Base-by-base conservation (phyloP, 1,284 basidiomycete genomes). In the Ganoderma lingzhi region DNA sequence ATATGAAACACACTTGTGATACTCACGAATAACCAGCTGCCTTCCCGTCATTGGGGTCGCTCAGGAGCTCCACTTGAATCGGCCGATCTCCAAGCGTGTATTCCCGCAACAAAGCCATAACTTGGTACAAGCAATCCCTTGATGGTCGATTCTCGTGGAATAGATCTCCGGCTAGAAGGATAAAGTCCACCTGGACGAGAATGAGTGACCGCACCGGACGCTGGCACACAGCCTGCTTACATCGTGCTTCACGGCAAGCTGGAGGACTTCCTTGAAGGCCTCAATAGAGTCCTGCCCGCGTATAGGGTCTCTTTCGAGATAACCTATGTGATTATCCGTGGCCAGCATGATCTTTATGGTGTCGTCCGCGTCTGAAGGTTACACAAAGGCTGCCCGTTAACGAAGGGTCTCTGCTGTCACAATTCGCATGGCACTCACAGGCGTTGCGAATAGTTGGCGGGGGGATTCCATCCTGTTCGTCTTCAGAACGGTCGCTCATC, bases 111-210 rank as follows among this genome's bases (percentile, higher is more conserved):
- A 98, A 84, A 0, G 95, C 95, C 78, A 96, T 95, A 1, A 92
- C 93, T 78, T 95, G 90, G 80, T 95, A 97, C 67, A 99, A 81
- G 71, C 94, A 95, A 55, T 96, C 93, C 74, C 97, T 84, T 39
- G 95, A 96, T 0, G 98, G 98, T 71, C 96, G 90, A 80, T 99
- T 99, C 78, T 99, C 98, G 80, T 99, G 98, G 78, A 99, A 99
- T 8, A 99, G 85, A 80, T 99, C 98, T 12, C 98, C 97, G 15
- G 94, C 97, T 1, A 99, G 89, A 2, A 99, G 87, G 66, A 99
- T 88, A 77, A 98, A 95, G 82, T 98, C 96, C 63, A 97, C 96
- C 94, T 96, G 73, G 32, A 39, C 42, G 14, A 35, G 61, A 45
- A 58, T 60, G 42, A 53, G 37, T 42, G 6, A 30, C 35, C n/a